A percentile compares a stretch with the other conserved stretches of the same genome.
phyloP scores from a whole-genome alignment of 164 flowering plant genomes.

The Vitis vinifera region DNA sequence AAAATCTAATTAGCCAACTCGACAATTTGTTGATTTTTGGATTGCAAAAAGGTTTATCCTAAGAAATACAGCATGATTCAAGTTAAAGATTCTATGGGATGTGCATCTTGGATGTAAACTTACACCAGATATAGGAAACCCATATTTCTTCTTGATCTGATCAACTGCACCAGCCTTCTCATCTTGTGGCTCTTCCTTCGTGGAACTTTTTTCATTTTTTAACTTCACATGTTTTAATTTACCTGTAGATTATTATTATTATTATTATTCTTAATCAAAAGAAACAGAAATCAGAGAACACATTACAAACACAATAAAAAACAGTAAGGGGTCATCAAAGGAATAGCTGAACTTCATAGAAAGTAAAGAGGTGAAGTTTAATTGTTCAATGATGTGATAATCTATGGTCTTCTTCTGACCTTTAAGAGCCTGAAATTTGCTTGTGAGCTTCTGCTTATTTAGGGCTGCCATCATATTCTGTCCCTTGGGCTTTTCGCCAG shows the following conservation, averaged over 20 bases:
- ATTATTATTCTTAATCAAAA: no score
- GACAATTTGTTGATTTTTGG: no score
- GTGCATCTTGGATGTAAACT: conserved; percentile 25
- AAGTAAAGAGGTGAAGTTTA: neutral
- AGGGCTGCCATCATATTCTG: conserved; percentile 48
- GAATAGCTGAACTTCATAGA: neutral
- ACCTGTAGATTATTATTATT: conserved; percentile 41
- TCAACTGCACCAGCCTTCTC: conserved; percentile 62
- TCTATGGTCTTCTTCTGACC: conserved; percentile 37
- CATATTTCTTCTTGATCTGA: conserved; percentile 86
- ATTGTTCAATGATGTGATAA: neutral
- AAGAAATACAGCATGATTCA: no score
- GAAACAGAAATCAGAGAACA: no score
- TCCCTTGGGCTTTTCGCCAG: conserved; percentile 61
- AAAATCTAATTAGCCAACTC: no score
- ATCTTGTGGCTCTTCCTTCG: conserved; percentile 53
- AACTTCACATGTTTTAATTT: conserved; percentile 57
- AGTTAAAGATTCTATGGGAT: neutral
- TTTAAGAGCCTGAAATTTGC: conserved; percentile 66
- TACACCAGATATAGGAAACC: conserved; percentile 57
- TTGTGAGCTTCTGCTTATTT: conserved; percentile 61
- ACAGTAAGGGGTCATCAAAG: neutral
- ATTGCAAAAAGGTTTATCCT: no score
- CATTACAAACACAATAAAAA: neutral
- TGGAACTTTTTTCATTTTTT: conserved; percentile 50